Percentiles rank a stretch among this genome's conserved stretches.
phyloP scores from a whole-genome alignment of 176 grass and related monocot species.

The Pontederia crassipes region DNA sequence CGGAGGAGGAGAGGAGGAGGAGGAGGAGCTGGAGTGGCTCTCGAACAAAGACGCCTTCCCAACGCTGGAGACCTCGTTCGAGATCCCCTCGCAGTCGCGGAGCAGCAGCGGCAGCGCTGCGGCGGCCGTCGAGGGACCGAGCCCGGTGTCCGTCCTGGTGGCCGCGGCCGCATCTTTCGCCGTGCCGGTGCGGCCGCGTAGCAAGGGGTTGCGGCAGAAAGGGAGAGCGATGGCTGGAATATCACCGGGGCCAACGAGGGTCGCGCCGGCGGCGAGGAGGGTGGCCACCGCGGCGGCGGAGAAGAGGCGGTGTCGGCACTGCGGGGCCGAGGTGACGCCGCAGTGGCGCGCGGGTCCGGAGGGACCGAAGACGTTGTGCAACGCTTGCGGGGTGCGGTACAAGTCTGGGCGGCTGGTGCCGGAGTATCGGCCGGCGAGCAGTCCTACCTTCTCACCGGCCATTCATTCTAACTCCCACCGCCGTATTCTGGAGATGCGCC shows the following conservation, averaged over 20 bases:
- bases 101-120: not conserved
- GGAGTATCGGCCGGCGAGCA: conserved; percentile 76
- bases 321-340: conserved; percentile 51
- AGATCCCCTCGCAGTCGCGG: conserved; percentile 8
- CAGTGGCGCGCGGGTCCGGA: conserved; percentile 73
- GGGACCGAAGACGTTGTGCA: conserved; percentile 73
- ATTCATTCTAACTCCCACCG: conserved; percentile 89
- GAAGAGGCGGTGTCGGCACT: conserved; percentile 54
- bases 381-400: conserved; percentile 83
- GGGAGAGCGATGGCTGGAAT: conserved; percentile 22
- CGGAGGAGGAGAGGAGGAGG: conserved; percentile 33
- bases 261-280: not conserved
- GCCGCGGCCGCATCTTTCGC: not conserved
- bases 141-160: not conserved
- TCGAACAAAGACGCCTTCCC: conserved; percentile 79
- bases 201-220: conserved; percentile 33
- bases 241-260: conserved; percentile 7
- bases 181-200: conserved; percentile 35
- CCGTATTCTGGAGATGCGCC: conserved; percentile 72
- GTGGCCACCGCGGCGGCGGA: not conserved
- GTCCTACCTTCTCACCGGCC: conserved; percentile 59
- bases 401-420: conserved; percentile 67
- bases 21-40: conserved; percentile 85
- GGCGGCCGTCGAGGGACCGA: not conserved
- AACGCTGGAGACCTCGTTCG: conserved; percentile 43